These are phyloP conservation scores for Amanita polypyramis DNA, from an alignment of 768 basidiomycete species.

Conservation along the genomic window DNA sequence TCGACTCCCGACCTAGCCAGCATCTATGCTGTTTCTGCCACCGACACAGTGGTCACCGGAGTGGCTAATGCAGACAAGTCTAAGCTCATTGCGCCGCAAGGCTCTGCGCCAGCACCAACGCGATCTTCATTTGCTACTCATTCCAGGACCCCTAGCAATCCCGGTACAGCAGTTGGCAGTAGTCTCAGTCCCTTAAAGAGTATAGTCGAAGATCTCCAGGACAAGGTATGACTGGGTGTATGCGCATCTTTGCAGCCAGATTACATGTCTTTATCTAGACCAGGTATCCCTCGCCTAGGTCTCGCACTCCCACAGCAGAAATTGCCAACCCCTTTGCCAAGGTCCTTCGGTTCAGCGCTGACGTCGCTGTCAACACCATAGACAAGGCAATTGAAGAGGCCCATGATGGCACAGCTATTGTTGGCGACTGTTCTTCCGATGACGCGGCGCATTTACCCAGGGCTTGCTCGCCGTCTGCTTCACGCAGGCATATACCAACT, in stretches of 20 bases:
- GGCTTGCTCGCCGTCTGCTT: constrained; percentile 12
- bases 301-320: constrained; percentile 33
- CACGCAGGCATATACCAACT: constrained; percentile 41
- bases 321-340: constrained; percentile 48
- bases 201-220: constrained; percentile 67
- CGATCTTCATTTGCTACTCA: background rate
- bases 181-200: constrained; percentile 40
- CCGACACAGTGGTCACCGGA: constrained; percentile 10
- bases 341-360: constrained; percentile 24
- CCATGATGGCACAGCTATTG: background rate
- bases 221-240: constrained; percentile 35
- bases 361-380: constrained; percentile 12
- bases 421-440: background rate
- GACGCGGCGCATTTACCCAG: background rate
- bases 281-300: constrained; percentile 30
- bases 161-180: constrained; percentile 15
- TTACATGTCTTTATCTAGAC: background rate
- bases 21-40: constrained; percentile 8
- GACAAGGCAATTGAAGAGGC: constrained; percentile 3
- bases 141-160: constrained; percentile 13
- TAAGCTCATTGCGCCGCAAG: background rate
- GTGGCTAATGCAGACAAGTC: constrained; percentile 12
- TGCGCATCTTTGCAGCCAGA: background rate
- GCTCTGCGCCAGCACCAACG: background rate
- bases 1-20: constrained; percentile 34